Percentiles rank a stretch among this genome's conserved stretches.
Evolutionary conservation across 2,329 filamentous ascomycete species (phyloP).

Genomic region (Verruconis gallopava): DNA sequence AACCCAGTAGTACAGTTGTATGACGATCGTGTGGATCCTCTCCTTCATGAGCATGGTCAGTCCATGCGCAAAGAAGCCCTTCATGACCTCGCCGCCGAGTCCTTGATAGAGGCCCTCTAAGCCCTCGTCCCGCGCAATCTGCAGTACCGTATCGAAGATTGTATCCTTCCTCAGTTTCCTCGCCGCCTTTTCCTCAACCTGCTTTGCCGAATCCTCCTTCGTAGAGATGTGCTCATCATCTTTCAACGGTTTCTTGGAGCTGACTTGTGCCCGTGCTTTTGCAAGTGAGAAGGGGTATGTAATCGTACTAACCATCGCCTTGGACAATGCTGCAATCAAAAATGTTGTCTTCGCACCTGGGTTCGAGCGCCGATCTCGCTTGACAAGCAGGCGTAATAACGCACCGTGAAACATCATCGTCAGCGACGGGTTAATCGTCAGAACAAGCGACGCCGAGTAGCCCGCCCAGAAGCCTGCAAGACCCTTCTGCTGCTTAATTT

Average conservation of each 20-base stretch:
- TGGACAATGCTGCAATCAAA: conserved; percentile 61
- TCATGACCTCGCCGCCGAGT: conserved; percentile 61
- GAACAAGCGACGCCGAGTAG: conserved; percentile 65
- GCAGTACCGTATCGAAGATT: conserved; percentile 50
- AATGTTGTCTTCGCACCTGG: conserved; percentile 46
- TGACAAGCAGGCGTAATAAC: conserved; percentile 48
- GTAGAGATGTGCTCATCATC: conserved; percentile 12
- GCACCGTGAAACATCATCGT: conserved; percentile 74
- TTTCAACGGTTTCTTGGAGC: conserved; percentile 21
- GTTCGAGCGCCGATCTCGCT: conserved; percentile 37
- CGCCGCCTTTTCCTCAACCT: conserved; percentile 12
- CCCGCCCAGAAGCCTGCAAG: conserved; percentile 73
- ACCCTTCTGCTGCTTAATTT: conserved; percentile 58
- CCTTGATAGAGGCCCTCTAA: conserved; percentile 60
- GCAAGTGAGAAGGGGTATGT: conserved; percentile 81
- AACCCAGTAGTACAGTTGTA: conserved; percentile 57
- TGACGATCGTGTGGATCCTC: conserved; percentile 55
- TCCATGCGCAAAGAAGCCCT: conserved; percentile 75
- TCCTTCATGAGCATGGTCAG: conserved; percentile 83
- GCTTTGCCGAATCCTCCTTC: conserved; percentile 5
- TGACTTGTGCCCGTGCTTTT: conserved; percentile 65
- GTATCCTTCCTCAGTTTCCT: conserved; percentile 28
- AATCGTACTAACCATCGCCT: conserved; percentile 59
- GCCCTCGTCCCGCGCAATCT: conserved; percentile 51
- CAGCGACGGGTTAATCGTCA: conserved; percentile 75